Evolutionary conservation across 192 early-diverging fungal species (phyloP).

Genomic region (Obelidium mucronatum): DNA sequence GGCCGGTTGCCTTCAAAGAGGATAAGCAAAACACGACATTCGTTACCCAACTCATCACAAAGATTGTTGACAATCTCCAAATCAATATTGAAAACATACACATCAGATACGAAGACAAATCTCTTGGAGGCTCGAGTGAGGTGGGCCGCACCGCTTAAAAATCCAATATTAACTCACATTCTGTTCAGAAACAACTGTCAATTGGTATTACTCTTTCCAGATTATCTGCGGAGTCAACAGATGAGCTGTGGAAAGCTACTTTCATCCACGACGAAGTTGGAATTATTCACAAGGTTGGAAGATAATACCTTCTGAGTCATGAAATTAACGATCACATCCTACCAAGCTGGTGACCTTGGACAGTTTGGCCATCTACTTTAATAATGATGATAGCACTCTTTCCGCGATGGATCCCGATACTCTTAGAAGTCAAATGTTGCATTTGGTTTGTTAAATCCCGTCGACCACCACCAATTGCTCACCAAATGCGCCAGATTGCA

Average conservation of each 20-base stretch:
- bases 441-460: slow-evolving; percentile 46
- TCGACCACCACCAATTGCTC: too few relatives aligned
- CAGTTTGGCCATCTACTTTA: slow-evolving; percentile 87
- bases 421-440: slow-evolving; percentile 50
- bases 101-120: slow-evolving; percentile 89
- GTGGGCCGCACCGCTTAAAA: neutral
- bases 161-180: neutral
- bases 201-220: slow-evolving; percentile 89
- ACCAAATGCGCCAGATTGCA: slow-evolving; percentile 61
- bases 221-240: slow-evolving; percentile 90
- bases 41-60: slow-evolving; percentile 86
- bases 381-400: slow-evolving; percentile 76
- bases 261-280: slow-evolving; percentile 82
- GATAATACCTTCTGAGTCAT: neutral
- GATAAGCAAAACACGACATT: slow-evolving; percentile 74
- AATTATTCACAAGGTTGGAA: slow-evolving; percentile 83
- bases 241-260: slow-evolving; percentile 81
- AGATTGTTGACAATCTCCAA: slow-evolving; percentile 97
- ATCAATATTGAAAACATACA: slow-evolving; percentile 96
- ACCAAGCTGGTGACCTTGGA: slow-evolving; percentile 68
- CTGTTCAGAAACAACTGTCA: slow-evolving; percentile 72
- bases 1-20: neutral
- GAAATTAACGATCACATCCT: neutral
- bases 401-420: slow-evolving; percentile 57
- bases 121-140: neutral